Evolutionary conservation across 768 basidiomycete genomes (phyloP), one percentile per base, ranked within the genome.

Genomic region (Boletus vinaceobasis): DNA sequence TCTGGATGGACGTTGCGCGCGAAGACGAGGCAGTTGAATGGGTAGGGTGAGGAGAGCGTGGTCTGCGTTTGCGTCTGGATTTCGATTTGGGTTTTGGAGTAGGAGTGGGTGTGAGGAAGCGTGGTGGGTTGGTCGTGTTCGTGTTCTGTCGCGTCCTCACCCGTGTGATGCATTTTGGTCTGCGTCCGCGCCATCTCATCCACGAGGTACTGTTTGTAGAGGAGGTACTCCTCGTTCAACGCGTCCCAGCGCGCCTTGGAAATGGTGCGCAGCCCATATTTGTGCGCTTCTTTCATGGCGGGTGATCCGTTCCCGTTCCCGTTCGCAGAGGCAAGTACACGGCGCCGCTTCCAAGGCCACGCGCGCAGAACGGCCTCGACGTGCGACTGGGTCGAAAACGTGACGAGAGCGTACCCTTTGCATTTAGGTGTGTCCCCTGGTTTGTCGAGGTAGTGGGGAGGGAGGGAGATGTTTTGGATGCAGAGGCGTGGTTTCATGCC

Each of bases 391-490:
- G 69, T 53, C 3, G 74, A 67, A 42, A 92, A 72, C 0, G 82
- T 82, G 50, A 92, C 72, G 29, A 93, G 79, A 0, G 88, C 88
- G 57, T 91, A 92, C 2, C 87, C 87, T 73, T 87, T 91, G 68
- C 79, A 86, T 50, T 77, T 79, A 2, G 86, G 82, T 14, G 71
- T 60, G 26, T 79, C 76, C 2, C 71, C 80, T 14, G 80, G 77
- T 48, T 75, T 75, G 64, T 88, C 87, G 45, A 80, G 77, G 64
- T 85, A 79, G 60, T 90, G 87, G 1, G 80, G 74, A 13, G 85
- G 87, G 27, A 88, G 75, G 2, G 69, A 57, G 39, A 93, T 73
- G 36, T 66, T 58, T 63, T 91, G 84, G 5, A 90, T 63, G 21
- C 67, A 70, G 21, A 64, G 40, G 5, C 43, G 4, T 29, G 53